A percentile compares a stretch with the other conserved stretches of the same genome.
Conservation (phyloP, 495 filamentous ascomycete genomes). For the Tuber borchii region DNA sequence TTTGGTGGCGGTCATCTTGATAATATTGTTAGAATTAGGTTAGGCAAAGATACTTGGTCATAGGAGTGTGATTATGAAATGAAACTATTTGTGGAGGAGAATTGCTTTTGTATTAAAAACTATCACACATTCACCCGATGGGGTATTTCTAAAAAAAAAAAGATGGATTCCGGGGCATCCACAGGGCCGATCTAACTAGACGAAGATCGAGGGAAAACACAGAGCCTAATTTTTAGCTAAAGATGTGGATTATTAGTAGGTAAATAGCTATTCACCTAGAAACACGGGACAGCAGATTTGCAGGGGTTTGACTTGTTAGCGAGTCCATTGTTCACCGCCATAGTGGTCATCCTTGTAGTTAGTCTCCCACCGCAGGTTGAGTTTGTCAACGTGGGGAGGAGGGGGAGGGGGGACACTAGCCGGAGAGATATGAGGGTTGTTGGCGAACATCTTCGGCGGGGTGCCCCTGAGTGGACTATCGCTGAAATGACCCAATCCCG, state of each 20-base stretch:
- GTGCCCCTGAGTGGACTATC: background rate
- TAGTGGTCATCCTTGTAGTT: conserved; percentile 13
- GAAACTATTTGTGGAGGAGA: background rate
- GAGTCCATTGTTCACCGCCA: background rate
- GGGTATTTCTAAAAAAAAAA: background rate
- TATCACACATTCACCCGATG: background rate
- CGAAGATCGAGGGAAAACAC: background rate
- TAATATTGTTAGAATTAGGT: no score
- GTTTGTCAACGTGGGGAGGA: conserved; percentile 20
- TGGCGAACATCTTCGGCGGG: background rate
- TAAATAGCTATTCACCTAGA: background rate
- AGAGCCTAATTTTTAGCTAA: background rate
- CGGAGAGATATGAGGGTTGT: background rate
- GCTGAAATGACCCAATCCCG: background rate
- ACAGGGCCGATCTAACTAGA: background rate
- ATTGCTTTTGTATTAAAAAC: background rate
- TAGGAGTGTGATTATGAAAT: background rate
- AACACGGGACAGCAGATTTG: background rate
- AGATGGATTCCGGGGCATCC: background rate
- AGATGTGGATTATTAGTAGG: background rate
- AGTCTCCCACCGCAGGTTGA: conserved; percentile 29
- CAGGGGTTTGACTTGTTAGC: background rate
- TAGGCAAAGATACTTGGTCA: background rate
- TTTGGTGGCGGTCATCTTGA: background rate
- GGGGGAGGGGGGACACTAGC: background rate